These are phyloP conservation scores for Fusarium citri DNA, from an alignment of 2,329 filamentous ascomycete genomes.

Conservation along the genomic window DNA sequence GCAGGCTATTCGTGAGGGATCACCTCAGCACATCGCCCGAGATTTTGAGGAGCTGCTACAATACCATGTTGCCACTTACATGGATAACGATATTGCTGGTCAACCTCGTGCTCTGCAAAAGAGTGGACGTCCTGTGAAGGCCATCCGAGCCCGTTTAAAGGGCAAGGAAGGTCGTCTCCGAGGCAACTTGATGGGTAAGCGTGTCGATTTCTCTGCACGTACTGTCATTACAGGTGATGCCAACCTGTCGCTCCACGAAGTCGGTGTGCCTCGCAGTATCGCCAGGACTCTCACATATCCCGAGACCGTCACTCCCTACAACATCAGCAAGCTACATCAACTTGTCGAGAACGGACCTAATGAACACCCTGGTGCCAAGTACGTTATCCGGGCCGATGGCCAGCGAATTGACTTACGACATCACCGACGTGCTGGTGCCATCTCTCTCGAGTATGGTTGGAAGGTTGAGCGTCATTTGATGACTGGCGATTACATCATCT, in stretches of 20 bases:
- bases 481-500: slow-evolving; percentile 97
- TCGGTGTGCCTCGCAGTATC: slow-evolving; percentile 94
- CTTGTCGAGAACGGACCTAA: slow-evolving; percentile 94
- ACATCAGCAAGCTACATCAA: slow-evolving; percentile 90
- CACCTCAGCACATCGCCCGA: slow-evolving; percentile 87
- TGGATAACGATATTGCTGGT: slow-evolving; percentile 99
- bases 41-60: slow-evolving; percentile 95
- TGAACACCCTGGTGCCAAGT: slow-evolving; percentile 94
- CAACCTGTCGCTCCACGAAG: slow-evolving; percentile 95
- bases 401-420: slow-evolving; percentile 95
- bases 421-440: slow-evolving; percentile 87
- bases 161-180: slow-evolving; percentile 98
- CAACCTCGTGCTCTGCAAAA: slow-evolving; percentile 96
- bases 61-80: slow-evolving; percentile 98
- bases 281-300: slow-evolving; percentile 94
- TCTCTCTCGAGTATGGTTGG: slow-evolving; percentile 94
- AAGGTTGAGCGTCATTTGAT: slow-evolving; percentile 98
- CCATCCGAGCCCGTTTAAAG: slow-evolving; percentile 96
- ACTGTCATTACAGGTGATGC: slow-evolving; percentile 99
- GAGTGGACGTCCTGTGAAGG: slow-evolving; percentile 95
- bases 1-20: slow-evolving; percentile 90
- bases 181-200: slow-evolving; percentile 99
- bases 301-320: slow-evolving; percentile 97
- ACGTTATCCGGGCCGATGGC: slow-evolving; percentile 93
- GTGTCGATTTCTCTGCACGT: slow-evolving; percentile 98